Conservation (phyloP, 164 flowering plant genomes). For the Vitis rotundifolia region DNA sequence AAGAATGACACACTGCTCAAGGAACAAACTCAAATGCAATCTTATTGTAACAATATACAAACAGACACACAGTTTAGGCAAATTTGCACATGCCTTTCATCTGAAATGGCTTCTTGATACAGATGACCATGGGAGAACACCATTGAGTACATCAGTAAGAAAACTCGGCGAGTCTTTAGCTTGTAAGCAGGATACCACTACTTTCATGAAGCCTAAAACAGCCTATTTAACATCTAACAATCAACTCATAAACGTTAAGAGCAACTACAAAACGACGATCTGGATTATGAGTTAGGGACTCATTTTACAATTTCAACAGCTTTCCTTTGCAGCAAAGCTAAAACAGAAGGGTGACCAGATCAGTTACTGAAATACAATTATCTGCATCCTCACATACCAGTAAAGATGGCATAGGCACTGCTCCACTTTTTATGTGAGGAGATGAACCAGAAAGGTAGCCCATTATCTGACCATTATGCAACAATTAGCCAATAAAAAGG, state of each 20-base stretch:
- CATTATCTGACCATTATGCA: constrained; percentile 50
- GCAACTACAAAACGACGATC: background rate
- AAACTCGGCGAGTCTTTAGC: constrained; percentile 60
- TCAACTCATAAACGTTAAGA: background rate
- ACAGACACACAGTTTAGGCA: too few species aligned
- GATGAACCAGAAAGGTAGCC: constrained; percentile 90
- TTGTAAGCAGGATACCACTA: constrained; percentile 62
- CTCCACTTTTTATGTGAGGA: constrained; percentile 88
- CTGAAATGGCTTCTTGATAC: constrained; percentile 84
- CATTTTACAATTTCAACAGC: constrained; percentile 72
- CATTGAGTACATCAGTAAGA: constrained; percentile 52
- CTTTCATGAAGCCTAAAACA: constrained; percentile 87
- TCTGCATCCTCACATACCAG: constrained; percentile 62
- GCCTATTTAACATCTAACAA: constrained; percentile 49
- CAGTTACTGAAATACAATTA: constrained; percentile 58
- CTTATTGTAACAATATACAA: too few species aligned
- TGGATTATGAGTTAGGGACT: constrained; percentile 17
- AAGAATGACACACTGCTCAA: too few species aligned
- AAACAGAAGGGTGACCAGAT: constrained; percentile 61
- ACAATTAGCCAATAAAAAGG: constrained; percentile 7
- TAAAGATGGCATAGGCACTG: constrained; percentile 83
- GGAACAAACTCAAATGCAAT: too few species aligned
- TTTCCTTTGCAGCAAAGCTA: constrained; percentile 66
- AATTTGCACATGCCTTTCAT: constrained; percentile 52
- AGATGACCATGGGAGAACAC: constrained; percentile 81